Evolutionary conservation across 371 early-diverging fungal genomes (phyloP), one percentile per base, ranked within the genome.

Genomic region (Syncephalastrum contaminatum): DNA sequence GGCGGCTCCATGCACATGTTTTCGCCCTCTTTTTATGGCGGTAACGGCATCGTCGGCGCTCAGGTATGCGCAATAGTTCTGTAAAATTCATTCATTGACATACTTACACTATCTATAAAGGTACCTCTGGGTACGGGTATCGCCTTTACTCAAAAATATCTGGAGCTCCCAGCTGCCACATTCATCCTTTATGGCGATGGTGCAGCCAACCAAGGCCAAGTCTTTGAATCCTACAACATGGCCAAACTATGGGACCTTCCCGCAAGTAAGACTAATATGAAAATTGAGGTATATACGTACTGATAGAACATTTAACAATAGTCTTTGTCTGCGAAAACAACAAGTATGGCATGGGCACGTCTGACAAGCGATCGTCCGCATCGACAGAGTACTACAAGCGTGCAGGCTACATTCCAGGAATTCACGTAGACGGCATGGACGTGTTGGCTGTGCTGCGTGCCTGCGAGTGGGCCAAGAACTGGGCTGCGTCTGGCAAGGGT

Each of bases 1-100:
- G 99, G 99, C 62, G 99, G 99, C 39, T 99, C 99, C 57, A 99
- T 99, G 99, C 99, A 99, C 88, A 94, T 99, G 91, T 99, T 96
- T 76, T 90, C 94, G 51, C 82, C 84, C 53, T 88, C 90, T 71
- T 99, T 99, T 82, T 98, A 90, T 78, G 99, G 99, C 64, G 99
- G 99, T 62, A 99, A 99, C 87, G 99, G 99, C 63, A 99, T 99
- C 69, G 99, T 99, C 54, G 99, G 99, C 57, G 99, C 99, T 43
- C 99, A 99, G 80, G 47, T 47, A 47, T 47, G 47, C 4, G 25
- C 25, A 25, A 2, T 25, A 25, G n/a, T 25, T 5, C 25, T 25
- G 5, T 25, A 25, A 4, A 25, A 30, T 30, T 1, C 36, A 5
- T 4, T 25, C 36, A 30, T 12, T 10, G 10, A 2, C 36, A 30